phyloP scores from a whole-genome alignment of 768 basidiomycete species.

The Leccinum olivaceopallidum region DNA sequence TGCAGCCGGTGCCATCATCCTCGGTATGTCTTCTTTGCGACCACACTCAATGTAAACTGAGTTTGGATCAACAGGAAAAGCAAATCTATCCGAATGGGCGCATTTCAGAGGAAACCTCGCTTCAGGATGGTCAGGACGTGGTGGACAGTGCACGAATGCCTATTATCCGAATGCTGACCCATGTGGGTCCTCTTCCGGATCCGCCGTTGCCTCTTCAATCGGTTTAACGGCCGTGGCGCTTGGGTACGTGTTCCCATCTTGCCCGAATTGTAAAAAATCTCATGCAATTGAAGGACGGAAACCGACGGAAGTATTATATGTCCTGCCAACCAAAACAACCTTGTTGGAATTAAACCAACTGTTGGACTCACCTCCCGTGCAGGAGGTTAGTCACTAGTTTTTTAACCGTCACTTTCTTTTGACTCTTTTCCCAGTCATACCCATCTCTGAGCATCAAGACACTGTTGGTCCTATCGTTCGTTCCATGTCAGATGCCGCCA shows the following conservation, averaged over 20 bases:
- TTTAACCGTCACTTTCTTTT: background rate
- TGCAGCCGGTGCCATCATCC: slow-evolving; percentile 36
- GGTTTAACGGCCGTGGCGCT: slow-evolving; percentile 50
- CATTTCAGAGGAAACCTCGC: slow-evolving; percentile 46
- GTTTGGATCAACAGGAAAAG: slow-evolving; percentile 41
- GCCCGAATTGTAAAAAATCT: background rate
- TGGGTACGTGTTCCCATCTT: slow-evolving; percentile 24
- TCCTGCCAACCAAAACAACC: slow-evolving; percentile 51
- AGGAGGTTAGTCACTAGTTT: slow-evolving; percentile 41
- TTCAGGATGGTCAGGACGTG: slow-evolving; percentile 59
- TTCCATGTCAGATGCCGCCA: slow-evolving; percentile 53
- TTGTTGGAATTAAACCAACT: slow-evolving; percentile 62
- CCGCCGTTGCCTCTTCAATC: slow-evolving; percentile 54
- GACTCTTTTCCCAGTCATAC: slow-evolving; percentile 43
- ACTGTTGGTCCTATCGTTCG: slow-evolving; percentile 59
- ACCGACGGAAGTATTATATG: slow-evolving; percentile 58
- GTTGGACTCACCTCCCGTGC: slow-evolving; percentile 59
- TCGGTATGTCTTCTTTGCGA: slow-evolving; percentile 20
- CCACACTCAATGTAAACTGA: background rate
- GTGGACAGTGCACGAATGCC: slow-evolving; percentile 50
- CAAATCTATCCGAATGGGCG: slow-evolving; percentile 56
- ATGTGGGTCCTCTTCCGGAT: slow-evolving; percentile 60
- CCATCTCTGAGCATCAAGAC: slow-evolving; percentile 58
- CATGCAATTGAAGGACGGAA: slow-evolving; percentile 34
- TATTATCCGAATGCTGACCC: slow-evolving; percentile 54